These are phyloP conservation scores for Dioscorea zingiberensis DNA, from an alignment of 106 monocot species.

Conservation along the genomic window DNA sequence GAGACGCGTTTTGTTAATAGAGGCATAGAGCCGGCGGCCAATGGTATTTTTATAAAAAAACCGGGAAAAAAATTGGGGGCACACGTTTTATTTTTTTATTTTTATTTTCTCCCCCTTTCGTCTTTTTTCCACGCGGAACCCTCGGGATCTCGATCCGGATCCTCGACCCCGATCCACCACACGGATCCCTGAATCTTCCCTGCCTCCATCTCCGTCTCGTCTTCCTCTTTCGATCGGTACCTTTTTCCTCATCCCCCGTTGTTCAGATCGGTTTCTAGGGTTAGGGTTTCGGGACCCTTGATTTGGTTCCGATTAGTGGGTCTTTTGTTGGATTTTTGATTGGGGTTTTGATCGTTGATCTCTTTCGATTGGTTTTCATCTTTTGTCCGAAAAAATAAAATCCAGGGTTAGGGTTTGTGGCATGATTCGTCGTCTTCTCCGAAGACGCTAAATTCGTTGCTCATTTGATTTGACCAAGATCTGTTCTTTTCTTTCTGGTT, in stretches of 20 bases:
- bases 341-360: neutral
- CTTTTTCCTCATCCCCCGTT: conserved; percentile 7
- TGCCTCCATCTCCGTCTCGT: neutral
- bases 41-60: no score
- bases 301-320: conserved; percentile 13
- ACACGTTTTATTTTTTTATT: no score
- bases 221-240: conserved; percentile 22
- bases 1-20: no score
- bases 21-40: no score
- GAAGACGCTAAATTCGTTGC: neutral
- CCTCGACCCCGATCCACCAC: conserved; percentile 7
- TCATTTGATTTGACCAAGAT: neutral
- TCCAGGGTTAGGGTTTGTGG: neutral
- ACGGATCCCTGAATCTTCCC: conserved; percentile 13
- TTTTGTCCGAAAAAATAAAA: neutral
- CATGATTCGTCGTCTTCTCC: neutral
- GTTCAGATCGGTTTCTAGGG: conserved; percentile 25
- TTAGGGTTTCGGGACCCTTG: conserved; percentile 26
- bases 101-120: conserved; percentile 17
- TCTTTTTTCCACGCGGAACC: conserved; percentile 3
- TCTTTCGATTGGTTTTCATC: neutral
- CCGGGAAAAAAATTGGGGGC: no score
- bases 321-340: neutral
- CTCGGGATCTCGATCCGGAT: conserved; percentile 21
- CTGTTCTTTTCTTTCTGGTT: neutral